Base-by-base conservation (phyloP, 1,284 basidiomycete genomes). In the Apiotrichum porosum region DNA sequence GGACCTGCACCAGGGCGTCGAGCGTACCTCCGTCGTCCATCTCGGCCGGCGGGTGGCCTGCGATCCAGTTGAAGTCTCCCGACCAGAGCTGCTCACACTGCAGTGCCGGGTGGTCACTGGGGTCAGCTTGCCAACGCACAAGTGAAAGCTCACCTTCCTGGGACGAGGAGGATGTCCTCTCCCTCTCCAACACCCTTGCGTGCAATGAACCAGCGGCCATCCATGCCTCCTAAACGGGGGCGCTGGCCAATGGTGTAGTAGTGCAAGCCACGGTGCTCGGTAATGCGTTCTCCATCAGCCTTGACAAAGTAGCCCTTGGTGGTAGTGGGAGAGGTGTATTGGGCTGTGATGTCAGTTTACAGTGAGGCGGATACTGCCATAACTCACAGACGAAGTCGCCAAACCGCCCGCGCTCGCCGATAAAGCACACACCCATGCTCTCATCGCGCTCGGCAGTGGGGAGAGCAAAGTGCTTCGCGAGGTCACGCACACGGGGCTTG, bases 341-440 rank as follows among this genome's bases (percentile, higher is more conserved):
- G 80, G 2, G 84, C 89, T 93, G 54, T 14, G 21, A 14, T 17
- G 22, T 44, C 9, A 42, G 44, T 8, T 19, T 6, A 9, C 13
- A n/a, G 13, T 2, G 4, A 19, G n/a, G 18, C 32, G 8, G 4
- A n/a, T n/a, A n/a, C 22, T 34, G 14, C 13, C 9, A 4, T n/a
- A 9, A 63, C 68, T 40, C 51, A 89, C 90, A 80, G 39, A 94
- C 71, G 64, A 92, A 94, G 14, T 81, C 74, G 36, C 79, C 78
- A 62, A 94, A 94, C 44, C 76, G 79, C 15, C 79, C 77, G 60
- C 84, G 81, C 71, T 92, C 81, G 13, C 93, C 94, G 9, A 97
- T 84, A 59, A 97, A 97, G 66, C 94, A 97, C n/a, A 97, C 80
- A 0, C 94, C 94, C 85, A 97, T 94, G 69, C 88, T 92, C 67